These are phyloP conservation scores for Wolfiporia cocos DNA, from an alignment of 1,284 basidiomycete genomes.

Conservation along the genomic window DNA sequence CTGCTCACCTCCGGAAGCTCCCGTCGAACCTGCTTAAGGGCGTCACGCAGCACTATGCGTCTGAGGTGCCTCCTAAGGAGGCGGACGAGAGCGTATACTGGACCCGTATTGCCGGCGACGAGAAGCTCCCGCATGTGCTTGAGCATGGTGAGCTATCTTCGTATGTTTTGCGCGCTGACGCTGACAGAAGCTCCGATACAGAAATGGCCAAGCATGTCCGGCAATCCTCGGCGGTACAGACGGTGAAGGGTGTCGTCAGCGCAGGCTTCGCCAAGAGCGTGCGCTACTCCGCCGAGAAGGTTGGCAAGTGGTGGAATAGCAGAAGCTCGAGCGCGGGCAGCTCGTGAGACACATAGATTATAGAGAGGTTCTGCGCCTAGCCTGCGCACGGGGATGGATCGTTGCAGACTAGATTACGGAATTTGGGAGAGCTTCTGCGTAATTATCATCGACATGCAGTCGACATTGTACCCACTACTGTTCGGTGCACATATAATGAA, in stretches of 20 bases:
- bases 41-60: constrained; percentile 49
- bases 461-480: constrained; percentile 10
- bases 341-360: not conserved
- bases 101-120: constrained; percentile 64
- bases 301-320: constrained; percentile 79
- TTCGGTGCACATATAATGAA: constrained; percentile 4
- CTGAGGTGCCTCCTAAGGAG: constrained; percentile 27
- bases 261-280: constrained; percentile 78
- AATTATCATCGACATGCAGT: constrained; percentile 2
- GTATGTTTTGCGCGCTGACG: constrained; percentile 1
- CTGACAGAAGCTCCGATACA: constrained; percentile 22
- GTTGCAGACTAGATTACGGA: not conserved
- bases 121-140: constrained; percentile 49
- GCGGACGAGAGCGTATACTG: constrained; percentile 73
- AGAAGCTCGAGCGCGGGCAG: constrained; percentile 6
- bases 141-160: constrained; percentile 44
- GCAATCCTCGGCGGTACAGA: constrained; percentile 79
- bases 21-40: constrained; percentile 60
- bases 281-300: constrained; percentile 70
- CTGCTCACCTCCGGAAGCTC: constrained; percentile 70
- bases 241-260: constrained; percentile 81
- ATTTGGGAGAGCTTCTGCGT: too few relatives aligned
- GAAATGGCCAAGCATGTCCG: constrained; percentile 78
- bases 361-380: too few relatives aligned
- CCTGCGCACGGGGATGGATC: not conserved